These are phyloP conservation scores for Chytridium lagenaria DNA, from an alignment of 371 early-diverging fungal genomes.

Conservation along the genomic window DNA sequence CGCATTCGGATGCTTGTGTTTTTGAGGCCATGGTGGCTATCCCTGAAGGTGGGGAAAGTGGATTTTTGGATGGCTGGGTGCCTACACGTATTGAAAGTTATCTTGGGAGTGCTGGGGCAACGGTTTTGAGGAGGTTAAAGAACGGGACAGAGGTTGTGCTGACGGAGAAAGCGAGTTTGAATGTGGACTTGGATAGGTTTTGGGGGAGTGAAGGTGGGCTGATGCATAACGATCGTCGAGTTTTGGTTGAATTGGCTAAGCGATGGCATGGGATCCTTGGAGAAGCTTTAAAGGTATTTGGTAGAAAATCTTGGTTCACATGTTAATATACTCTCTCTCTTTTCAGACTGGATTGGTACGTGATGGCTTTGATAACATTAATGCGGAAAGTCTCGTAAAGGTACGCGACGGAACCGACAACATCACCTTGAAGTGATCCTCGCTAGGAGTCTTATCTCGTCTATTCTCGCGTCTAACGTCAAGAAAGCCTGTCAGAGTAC, in stretches of 20 bases:
- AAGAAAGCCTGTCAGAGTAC: slow-evolving; percentile 1
- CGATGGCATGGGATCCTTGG: slow-evolving; percentile 22
- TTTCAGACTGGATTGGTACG: neutral
- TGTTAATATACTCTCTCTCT: neutral
- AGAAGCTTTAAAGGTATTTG: slow-evolving; percentile 13
- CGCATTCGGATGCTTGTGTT: slow-evolving; percentile 40
- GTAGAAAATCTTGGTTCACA: neutral
- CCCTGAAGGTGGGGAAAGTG: neutral
- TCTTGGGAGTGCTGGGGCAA: neutral
- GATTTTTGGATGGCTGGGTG: neutral
- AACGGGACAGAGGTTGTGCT: slow-evolving; percentile 19
- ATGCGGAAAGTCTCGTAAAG: neutral
- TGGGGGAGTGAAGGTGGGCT: slow-evolving; percentile 25
- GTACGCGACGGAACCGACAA: slow-evolving; percentile 2
- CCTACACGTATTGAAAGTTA: slow-evolving; percentile 23
- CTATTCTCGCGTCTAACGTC: slow-evolving; percentile 8
- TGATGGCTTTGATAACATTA: neutral
- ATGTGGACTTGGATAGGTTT: slow-evolving; percentile 26
- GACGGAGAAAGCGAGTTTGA: slow-evolving; percentile 16
- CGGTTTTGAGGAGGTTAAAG: neutral
- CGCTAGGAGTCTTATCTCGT: slow-evolving; percentile 6
- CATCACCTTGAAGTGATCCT: neutral
- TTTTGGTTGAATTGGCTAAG: slow-evolving; percentile 15
- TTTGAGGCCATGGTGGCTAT: slow-evolving; percentile 34
- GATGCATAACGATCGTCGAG: slow-evolving; percentile 6